Conservation (phyloP, 805 yeast species). For the Nakazawaea ambrosiae region DNA sequence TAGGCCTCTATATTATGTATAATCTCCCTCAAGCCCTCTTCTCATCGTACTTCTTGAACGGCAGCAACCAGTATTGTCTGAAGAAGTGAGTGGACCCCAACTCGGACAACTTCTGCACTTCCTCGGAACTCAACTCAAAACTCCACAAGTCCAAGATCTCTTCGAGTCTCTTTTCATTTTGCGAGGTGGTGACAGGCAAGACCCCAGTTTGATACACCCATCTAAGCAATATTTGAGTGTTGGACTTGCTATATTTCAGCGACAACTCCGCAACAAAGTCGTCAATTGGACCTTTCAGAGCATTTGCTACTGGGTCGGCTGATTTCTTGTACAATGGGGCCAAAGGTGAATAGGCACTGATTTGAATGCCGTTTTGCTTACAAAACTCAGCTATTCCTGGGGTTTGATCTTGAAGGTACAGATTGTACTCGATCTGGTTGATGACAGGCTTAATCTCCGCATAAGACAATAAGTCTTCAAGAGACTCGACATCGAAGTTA, state of each 20-base stretch:
- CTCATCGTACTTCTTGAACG: constrained; percentile 15
- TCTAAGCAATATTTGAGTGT: constrained; percentile 56
- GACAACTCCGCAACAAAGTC: constrained; percentile 31
- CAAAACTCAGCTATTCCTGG: constrained; percentile 47
- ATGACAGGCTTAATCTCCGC: constrained; percentile 55
- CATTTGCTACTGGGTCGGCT: constrained; percentile 19
- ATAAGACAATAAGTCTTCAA: constrained; percentile 41
- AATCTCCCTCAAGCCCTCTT: no score
- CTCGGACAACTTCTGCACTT: constrained; percentile 19
- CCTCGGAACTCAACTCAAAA: constrained; percentile 25
- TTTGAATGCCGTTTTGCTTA: constrained; percentile 38
- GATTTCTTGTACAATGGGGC: constrained; percentile 50
- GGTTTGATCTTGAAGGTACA: constrained; percentile 57
- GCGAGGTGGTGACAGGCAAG: constrained; percentile 39
- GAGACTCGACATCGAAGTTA: constrained; percentile 52
- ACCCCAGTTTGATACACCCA: constrained; percentile 51
- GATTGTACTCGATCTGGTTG: constrained; percentile 74
- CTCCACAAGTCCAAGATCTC: constrained; percentile 28
- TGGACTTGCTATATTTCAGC: constrained; percentile 47
- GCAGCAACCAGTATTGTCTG: constrained; percentile 19
- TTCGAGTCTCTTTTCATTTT: constrained; percentile 32
- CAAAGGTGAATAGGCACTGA: constrained; percentile 76
- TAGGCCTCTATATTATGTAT: no score
- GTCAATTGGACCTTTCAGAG: constrained; percentile 28
- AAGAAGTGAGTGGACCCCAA: constrained; percentile 19